These are phyloP conservation scores for Paralagenidium karlingii DNA, from an alignment of 352 stramenopile genomes.

Conservation along the genomic window DNA sequence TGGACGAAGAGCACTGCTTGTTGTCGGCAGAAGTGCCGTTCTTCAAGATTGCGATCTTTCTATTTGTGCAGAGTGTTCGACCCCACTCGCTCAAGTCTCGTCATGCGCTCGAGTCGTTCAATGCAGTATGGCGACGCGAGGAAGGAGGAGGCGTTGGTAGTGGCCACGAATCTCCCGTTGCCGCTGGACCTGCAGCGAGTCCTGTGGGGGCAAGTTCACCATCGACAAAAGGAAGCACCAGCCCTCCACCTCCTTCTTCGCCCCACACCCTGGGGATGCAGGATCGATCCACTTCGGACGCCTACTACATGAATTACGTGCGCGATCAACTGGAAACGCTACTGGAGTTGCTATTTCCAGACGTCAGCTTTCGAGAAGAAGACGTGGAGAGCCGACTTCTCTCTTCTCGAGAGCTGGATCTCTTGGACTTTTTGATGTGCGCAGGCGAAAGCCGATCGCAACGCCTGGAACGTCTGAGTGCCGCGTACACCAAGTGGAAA, in stretches of 20 bases:
- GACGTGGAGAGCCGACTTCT: constrained; percentile 21
- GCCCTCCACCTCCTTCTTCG: constrained; percentile 45
- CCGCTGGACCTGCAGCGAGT: constrained; percentile 2
- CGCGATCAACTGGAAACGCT: constrained; percentile 67
- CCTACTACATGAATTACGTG: constrained; percentile 72
- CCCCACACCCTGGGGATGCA: constrained; percentile 68
- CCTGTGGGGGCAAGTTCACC: constrained; percentile 24
- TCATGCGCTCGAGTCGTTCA: constrained; percentile 65
- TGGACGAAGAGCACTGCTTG: constrained; percentile 48
- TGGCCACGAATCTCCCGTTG: constrained; percentile 17
- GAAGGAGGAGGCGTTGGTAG: constrained; percentile 37
- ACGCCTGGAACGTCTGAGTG: constrained; percentile 43
- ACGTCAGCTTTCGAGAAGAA: constrained; percentile 29
- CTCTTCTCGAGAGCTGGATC: constrained; percentile 47
- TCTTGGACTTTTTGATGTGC: constrained; percentile 64
- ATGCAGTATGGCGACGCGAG: constrained; percentile 70
- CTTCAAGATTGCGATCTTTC: constrained; percentile 64
- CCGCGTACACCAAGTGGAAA: constrained; percentile 52
- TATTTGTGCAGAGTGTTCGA: constrained; percentile 74
- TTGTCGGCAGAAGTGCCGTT: constrained; percentile 37
- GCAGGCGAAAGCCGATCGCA: constrained; percentile 30
- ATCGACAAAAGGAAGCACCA: constrained; percentile 33
- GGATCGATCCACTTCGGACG: constrained; percentile 62
- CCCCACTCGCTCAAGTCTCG: constrained; percentile 60
- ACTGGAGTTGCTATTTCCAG: constrained; percentile 55